Percentiles rank a stretch among this genome's conserved stretches.
Evolutionary conservation across 306 rosid genomes (phyloP).

Genomic region (Lathyrus oleraceus): DNA sequence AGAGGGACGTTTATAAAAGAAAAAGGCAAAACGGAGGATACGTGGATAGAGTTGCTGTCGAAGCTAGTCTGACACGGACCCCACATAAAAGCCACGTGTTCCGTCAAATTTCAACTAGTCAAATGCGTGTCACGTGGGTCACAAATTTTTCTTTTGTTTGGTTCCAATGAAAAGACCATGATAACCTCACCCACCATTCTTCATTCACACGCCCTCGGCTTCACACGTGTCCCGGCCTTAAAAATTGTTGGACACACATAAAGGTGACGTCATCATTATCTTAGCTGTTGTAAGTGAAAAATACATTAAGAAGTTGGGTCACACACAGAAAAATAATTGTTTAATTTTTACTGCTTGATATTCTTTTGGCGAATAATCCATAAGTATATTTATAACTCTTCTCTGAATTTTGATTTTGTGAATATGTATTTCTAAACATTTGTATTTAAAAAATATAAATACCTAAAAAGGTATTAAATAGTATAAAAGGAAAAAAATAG

Average conservation of each 20-base stretch:
- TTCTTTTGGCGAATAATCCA: too few relatives aligned
- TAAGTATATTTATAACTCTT: too few relatives aligned
- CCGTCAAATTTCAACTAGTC: constrained; percentile 43
- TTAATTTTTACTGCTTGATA: too few relatives aligned
- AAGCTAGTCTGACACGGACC: constrained; percentile 46
- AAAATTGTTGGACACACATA: constrained; percentile 34
- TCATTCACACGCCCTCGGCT: constrained; percentile 34
- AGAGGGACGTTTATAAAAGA: neutral
- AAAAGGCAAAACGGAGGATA: constrained; percentile 32
- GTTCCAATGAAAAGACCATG: constrained; percentile 17
- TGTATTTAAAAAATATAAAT: too few relatives aligned
- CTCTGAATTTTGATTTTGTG: too few relatives aligned
- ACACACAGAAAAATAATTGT: too few relatives aligned
- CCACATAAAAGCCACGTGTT: constrained; percentile 66
- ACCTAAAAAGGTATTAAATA: too few relatives aligned
- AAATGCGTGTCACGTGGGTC: constrained; percentile 74
- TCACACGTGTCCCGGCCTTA: constrained; percentile 50
- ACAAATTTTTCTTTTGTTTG: constrained; percentile 27
- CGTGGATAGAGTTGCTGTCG: constrained; percentile 51
- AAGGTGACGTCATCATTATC: constrained; percentile 51
- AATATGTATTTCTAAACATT: too few relatives aligned
- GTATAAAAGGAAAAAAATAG: neutral
- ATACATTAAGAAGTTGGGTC: too few relatives aligned
- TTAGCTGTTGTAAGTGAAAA: constrained; percentile 25
- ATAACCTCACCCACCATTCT: constrained; percentile 38